Conservation (phyloP, 768 basidiomycete species). For the Hirschioporus abietinus region DNA sequence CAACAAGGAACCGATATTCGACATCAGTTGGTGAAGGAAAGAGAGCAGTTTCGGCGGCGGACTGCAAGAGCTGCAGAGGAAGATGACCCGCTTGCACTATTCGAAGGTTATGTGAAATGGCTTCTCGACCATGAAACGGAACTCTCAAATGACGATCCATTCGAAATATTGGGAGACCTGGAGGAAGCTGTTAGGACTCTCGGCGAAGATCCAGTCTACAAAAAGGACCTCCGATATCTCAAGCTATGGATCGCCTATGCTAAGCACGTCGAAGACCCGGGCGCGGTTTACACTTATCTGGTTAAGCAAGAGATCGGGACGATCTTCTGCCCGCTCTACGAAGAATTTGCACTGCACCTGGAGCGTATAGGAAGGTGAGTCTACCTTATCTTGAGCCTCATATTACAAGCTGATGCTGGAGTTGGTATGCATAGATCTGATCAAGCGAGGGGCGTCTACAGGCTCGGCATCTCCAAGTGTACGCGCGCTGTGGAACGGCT, state of each 20-base stretch:
- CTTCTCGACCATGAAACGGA: constrained; percentile 63
- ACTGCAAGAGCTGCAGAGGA: constrained; percentile 46
- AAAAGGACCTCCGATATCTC: constrained; percentile 83
- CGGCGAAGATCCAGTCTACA: constrained; percentile 77
- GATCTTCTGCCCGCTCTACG: constrained; percentile 77
- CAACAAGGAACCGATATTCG: constrained; percentile 21
- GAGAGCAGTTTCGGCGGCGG: constrained; percentile 29
- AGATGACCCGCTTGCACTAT: constrained; percentile 82
- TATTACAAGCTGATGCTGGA: background rate
- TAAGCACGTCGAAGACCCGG: constrained; percentile 65
- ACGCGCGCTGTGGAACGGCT: constrained; percentile 82
- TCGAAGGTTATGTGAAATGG: constrained; percentile 87
- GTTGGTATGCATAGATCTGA: constrained; percentile 41
- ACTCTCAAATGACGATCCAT: constrained; percentile 72
- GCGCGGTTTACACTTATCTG: constrained; percentile 70
- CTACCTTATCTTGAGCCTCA: constrained; percentile 2
- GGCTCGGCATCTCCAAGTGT: constrained; percentile 72
- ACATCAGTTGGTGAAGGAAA: constrained; percentile 27
- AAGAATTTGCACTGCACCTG: constrained; percentile 81
- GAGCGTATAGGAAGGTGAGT: constrained; percentile 77
- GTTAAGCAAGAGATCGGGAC: constrained; percentile 70
- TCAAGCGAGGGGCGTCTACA: constrained; percentile 80
- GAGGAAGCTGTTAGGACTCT: constrained; percentile 82
- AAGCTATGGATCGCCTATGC: constrained; percentile 91
- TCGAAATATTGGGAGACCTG: constrained; percentile 75